Evolutionary conservation across 2,329 filamentous ascomycete species (phyloP).

Genomic region (Nigrospora oryzae): DNA sequence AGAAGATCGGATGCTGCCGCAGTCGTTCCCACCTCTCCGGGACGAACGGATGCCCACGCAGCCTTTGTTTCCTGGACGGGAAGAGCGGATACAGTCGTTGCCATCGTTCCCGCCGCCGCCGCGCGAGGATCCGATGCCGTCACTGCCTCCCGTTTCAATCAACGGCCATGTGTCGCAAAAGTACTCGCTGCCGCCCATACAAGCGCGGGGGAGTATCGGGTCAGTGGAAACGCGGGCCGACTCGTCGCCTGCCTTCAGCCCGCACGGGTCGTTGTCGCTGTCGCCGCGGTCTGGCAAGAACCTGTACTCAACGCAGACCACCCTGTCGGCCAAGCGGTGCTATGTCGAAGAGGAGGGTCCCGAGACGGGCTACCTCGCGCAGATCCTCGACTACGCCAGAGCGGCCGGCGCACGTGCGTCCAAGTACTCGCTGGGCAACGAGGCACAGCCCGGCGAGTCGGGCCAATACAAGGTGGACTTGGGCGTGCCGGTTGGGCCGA

Average conservation of each 20-base stretch:
- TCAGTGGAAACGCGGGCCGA: background rate
- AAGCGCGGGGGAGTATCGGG: background rate
- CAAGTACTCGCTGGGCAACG: conserved; percentile 1
- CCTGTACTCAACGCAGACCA: background rate
- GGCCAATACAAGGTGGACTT: background rate
- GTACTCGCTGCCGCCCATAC: background rate
- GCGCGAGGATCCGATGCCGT: background rate
- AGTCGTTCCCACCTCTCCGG: too few relatives aligned
- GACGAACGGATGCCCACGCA: too few relatives aligned
- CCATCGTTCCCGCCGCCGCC: background rate
- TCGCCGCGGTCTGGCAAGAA: background rate
- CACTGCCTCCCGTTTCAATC: background rate
- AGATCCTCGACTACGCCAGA: background rate
- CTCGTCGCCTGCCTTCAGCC: background rate
- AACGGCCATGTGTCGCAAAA: background rate
- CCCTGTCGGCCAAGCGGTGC: background rate
- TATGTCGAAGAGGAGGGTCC: background rate
- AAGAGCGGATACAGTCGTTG: too few relatives aligned
- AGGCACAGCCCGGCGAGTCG: background rate
- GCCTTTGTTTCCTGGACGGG: too few relatives aligned
- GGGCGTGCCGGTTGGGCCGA: background rate
- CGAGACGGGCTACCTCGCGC: background rate
- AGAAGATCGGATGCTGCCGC: too few relatives aligned
- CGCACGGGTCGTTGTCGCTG: background rate
- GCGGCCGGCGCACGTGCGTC: background rate